A percentile compares a stretch with the other conserved stretches of the same genome.
Conservation (phyloP, 164 flowering plant genomes). For the Protea cynaroides region DNA sequence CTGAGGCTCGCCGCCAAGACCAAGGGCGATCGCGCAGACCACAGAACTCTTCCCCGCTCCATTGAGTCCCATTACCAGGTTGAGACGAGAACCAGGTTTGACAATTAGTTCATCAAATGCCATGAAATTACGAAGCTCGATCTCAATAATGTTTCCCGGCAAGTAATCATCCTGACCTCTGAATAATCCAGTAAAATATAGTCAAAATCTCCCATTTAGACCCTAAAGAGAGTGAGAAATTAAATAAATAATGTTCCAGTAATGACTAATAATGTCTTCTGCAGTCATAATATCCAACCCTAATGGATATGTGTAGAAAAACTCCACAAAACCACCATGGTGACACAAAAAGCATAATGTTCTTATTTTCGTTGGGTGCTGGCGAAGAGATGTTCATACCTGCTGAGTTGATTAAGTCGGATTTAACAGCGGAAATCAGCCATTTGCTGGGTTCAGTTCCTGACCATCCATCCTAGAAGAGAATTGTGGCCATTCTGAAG, state of each 20-base stretch:
- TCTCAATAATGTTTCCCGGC: slow-evolving; percentile 78
- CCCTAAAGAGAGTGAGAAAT: neutral
- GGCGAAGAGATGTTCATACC: slow-evolving; percentile 14
- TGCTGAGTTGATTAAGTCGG: too few species aligned
- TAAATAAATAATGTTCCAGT: neutral
- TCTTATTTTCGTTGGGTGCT: slow-evolving; percentile 10
- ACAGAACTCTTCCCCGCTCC: slow-evolving; percentile 96
- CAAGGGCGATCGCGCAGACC: slow-evolving; percentile 94
- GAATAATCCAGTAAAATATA: slow-evolving; percentile 5
- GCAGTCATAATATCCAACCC: neutral
- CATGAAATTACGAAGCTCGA: slow-evolving; percentile 87
- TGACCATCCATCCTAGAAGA: too few species aligned
- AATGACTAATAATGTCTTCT: neutral
- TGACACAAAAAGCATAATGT: neutral
- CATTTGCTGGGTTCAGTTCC: too few species aligned
- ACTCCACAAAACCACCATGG: neutral
- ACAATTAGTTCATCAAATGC: slow-evolving; percentile 56
- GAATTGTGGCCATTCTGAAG: too few species aligned
- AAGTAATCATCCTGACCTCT: slow-evolving; percentile 85
- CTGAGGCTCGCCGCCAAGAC: slow-evolving; percentile 97
- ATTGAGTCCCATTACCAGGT: slow-evolving; percentile 90
- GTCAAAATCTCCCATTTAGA: neutral
- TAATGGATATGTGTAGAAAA: neutral
- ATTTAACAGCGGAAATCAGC: too few species aligned
- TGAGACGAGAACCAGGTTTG: slow-evolving; percentile 79